A percentile compares a stretch with the other conserved stretches of the same genome.
phyloP scores from a whole-genome alignment of 2,329 filamentous ascomycete genomes.

The Penicillium sp. region DNA sequence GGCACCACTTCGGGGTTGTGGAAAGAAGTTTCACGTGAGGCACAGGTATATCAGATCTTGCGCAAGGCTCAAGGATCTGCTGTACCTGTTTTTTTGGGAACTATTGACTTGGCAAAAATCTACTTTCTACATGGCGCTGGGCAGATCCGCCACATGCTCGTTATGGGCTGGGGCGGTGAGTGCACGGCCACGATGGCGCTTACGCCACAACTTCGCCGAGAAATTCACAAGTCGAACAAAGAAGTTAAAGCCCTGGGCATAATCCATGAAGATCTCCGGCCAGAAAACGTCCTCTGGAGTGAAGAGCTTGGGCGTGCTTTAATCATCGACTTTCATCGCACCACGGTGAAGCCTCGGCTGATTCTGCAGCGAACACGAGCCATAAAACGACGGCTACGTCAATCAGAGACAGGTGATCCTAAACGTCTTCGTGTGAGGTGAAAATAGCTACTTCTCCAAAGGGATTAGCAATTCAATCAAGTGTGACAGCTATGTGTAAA shows the following conservation, averaged over 20 bases:
- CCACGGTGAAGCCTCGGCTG: background rate
- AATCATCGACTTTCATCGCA: constrained; percentile 4
- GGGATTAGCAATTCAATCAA: too few species aligned
- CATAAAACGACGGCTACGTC: too few species aligned
- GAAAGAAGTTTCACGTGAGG: constrained; percentile 2
- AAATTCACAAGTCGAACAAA: background rate
- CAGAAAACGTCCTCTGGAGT: background rate
- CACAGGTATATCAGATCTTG: background rate
- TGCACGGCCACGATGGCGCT: background rate
- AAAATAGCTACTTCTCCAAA: too few species aligned
- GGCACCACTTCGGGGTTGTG: background rate
- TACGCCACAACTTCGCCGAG: background rate
- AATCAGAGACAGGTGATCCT: too few species aligned
- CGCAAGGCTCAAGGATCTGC: background rate
- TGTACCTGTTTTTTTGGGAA: background rate
- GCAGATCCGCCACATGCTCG: constrained; percentile 2
- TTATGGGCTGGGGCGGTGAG: constrained; percentile 1
- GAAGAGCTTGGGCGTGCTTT: constrained; percentile 2
- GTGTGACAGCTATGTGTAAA: too few species aligned
- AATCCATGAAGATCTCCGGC: background rate
- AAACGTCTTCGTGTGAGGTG: too few species aligned
- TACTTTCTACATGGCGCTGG: constrained; percentile 1
- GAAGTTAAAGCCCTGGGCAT: background rate
- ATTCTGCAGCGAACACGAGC: too few species aligned
- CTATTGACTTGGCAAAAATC: background rate